phyloP scores from a whole-genome alignment of 2,329 filamentous ascomycete genomes.

The Penicillium sp. region DNA sequence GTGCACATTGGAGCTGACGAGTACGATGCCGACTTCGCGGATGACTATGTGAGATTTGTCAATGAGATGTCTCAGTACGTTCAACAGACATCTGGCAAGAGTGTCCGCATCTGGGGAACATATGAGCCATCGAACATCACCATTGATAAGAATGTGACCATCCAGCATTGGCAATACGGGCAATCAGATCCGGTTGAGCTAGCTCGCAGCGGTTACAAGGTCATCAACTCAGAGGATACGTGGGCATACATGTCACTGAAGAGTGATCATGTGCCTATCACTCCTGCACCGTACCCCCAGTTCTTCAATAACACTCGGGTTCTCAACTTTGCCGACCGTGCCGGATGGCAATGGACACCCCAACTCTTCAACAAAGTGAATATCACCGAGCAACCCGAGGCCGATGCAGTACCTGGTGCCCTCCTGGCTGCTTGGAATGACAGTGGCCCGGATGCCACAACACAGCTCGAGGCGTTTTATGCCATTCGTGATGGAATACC shows the following conservation, averaged over 20 bases:
- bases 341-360: conserved; percentile 50
- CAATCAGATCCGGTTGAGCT: conserved; percentile 54
- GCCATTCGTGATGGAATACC: conserved; percentile 54
- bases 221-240: conserved; percentile 57
- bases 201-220: conserved; percentile 49
- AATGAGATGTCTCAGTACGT: conserved; percentile 55
- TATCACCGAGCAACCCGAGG: conserved; percentile 49
- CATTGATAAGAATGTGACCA: conserved; percentile 48
- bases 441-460: conserved; percentile 54
- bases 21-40: conserved; percentile 48
- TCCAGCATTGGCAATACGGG: conserved; percentile 60
- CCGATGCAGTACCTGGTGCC: conserved; percentile 48
- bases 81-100: conserved; percentile 43
- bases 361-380: conserved; percentile 55
- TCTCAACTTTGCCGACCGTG: conserved; percentile 51
- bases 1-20: conserved; percentile 61
- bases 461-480: conserved; percentile 56
- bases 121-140: conserved; percentile 49
- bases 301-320: conserved; percentile 50
- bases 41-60: conserved; percentile 56
- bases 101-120: conserved; percentile 59
- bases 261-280: conserved; percentile 56
- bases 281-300: conserved; percentile 49
- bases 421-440: conserved; percentile 58
- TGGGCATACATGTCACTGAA: conserved; percentile 60